Conservation (phyloP, 1,284 basidiomycete genomes). For the Ustilago trichophora region DNA sequence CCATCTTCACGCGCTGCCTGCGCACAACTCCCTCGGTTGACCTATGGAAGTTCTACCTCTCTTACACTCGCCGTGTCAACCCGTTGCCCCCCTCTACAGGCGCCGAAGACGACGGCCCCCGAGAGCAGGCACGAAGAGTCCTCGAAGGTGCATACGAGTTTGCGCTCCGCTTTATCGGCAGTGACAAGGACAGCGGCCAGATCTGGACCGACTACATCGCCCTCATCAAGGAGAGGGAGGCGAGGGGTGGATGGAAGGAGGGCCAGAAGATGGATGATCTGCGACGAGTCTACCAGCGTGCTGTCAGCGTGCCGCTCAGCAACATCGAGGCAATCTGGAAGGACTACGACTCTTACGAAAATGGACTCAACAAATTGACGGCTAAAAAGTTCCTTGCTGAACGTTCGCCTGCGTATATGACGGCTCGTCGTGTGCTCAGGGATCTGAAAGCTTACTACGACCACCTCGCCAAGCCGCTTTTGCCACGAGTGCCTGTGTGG, state of each 20-base stretch:
- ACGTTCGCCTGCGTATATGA: conserved; percentile 87
- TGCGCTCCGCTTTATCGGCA: conserved; percentile 86
- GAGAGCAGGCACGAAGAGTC: conserved; percentile 73
- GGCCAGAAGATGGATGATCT: conserved; percentile 94
- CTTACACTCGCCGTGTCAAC: conserved; percentile 64
- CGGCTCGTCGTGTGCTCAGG: conserved; percentile 85
- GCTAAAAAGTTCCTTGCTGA: conserved; percentile 94
- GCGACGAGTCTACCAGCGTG: conserved; percentile 90
- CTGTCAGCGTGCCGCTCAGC: conserved; percentile 90
- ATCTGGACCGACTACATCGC: conserved; percentile 77
- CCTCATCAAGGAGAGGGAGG: conserved; percentile 80
- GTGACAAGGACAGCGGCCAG: conserved; percentile 72
- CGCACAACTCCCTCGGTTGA: conserved; percentile 83
- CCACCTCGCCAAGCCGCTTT: conserved; percentile 50
- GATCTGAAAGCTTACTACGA: conserved; percentile 77
- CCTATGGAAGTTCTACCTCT: conserved; percentile 77
- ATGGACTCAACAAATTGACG: conserved; percentile 86
- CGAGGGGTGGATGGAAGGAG: conserved; percentile 77
- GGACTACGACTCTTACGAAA: conserved; percentile 93
- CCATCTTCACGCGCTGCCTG: conserved; percentile 80
- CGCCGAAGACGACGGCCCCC: conserved; percentile 69
- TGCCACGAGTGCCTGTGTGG: conserved; percentile 60
- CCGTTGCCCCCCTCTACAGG: conserved; percentile 56
- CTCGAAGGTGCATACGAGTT: conserved; percentile 93
- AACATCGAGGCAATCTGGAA: conserved; percentile 94